These are phyloP conservation scores for Schwanniomyces etchellsii DNA, from an alignment of 1,139 yeast genomes.

Conservation along the genomic window DNA sequence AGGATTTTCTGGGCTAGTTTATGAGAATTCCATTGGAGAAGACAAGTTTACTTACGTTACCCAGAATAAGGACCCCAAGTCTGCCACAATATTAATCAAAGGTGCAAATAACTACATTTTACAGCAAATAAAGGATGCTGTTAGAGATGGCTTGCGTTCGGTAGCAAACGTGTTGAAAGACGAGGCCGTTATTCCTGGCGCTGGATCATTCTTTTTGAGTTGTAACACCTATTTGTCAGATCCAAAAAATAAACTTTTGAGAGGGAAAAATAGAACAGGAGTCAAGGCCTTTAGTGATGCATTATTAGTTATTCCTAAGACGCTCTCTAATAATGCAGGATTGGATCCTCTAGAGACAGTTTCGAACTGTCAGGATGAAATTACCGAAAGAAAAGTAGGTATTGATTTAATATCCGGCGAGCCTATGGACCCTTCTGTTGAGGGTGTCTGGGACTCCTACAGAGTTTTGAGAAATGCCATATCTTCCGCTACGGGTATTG, in stretches of 20 bases:
- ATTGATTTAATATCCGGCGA: slow-evolving; percentile 89
- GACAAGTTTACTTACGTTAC: slow-evolving; percentile 96
- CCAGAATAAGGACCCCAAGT: slow-evolving; percentile 84
- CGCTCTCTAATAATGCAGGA: slow-evolving; percentile 89
- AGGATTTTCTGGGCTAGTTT: slow-evolving; percentile 88
- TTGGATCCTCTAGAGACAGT: slow-evolving; percentile 88
- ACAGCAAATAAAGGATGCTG: slow-evolving; percentile 92
- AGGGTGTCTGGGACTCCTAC: slow-evolving; percentile 95
- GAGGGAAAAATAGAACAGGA: slow-evolving; percentile 88
- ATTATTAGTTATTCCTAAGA: slow-evolving; percentile 84
- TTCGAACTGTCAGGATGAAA: slow-evolving; percentile 86
- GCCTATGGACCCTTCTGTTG: slow-evolving; percentile 91
- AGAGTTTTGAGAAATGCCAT: slow-evolving; percentile 91
- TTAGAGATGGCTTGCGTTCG: slow-evolving; percentile 93
- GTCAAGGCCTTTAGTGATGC: slow-evolving; percentile 93
- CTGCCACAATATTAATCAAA: slow-evolving; percentile 86
- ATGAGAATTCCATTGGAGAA: slow-evolving; percentile 92
- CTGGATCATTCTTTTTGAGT: slow-evolving; percentile 90
- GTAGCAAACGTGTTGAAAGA: slow-evolving; percentile 90
- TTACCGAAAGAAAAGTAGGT: slow-evolving; percentile 79
- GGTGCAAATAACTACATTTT: slow-evolving; percentile 89
- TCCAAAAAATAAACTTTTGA: slow-evolving; percentile 49
- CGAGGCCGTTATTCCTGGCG: slow-evolving; percentile 86
- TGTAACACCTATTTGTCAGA: slow-evolving; percentile 63
- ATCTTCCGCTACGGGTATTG: slow-evolving; percentile 90